These are phyloP conservation scores for Ballota nigra DNA, from an alignment of 257 asterid species.

Conservation along the genomic window DNA sequence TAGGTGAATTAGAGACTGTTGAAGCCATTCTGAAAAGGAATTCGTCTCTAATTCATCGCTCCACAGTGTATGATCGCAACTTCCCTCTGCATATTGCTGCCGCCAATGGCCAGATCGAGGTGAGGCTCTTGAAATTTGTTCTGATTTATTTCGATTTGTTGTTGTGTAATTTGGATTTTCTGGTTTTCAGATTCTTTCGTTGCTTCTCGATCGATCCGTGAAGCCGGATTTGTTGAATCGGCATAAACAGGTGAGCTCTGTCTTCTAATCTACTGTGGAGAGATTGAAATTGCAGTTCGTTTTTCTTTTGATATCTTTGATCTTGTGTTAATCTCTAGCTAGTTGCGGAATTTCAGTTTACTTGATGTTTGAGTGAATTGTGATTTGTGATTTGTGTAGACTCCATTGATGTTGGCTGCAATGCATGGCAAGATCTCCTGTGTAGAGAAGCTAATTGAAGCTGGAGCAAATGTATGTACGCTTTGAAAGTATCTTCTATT, in stretches of 20 bases:
- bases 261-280: background rate
- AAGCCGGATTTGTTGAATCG: constrained; percentile 84
- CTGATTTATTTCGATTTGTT: background rate
- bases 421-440: constrained; percentile 94
- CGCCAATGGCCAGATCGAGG: constrained; percentile 99
- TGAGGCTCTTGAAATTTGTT: constrained; percentile 26
- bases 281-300: background rate
- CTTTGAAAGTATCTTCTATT: background rate
- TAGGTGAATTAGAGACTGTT: constrained; percentile 64
- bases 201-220: constrained; percentile 71
- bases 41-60: constrained; percentile 44
- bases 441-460: constrained; percentile 76
- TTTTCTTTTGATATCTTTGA: constrained; percentile 5
- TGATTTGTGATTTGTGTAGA: constrained; percentile 56
- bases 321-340: constrained; percentile 13
- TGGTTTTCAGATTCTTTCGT: constrained; percentile 60
- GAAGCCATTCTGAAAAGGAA: constrained; percentile 46
- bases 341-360: background rate
- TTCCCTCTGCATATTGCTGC: constrained; percentile 91
- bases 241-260: constrained; percentile 62
- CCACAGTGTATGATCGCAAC: constrained; percentile 68
- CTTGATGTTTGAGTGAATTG: constrained; percentile 22
- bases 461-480: constrained; percentile 82
- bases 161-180: constrained; percentile 16
- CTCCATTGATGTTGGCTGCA: constrained; percentile 98